Evolutionary conservation across 2,329 filamentous ascomycete species (phyloP).

Genomic region (Fusarium xyrophilum): DNA sequence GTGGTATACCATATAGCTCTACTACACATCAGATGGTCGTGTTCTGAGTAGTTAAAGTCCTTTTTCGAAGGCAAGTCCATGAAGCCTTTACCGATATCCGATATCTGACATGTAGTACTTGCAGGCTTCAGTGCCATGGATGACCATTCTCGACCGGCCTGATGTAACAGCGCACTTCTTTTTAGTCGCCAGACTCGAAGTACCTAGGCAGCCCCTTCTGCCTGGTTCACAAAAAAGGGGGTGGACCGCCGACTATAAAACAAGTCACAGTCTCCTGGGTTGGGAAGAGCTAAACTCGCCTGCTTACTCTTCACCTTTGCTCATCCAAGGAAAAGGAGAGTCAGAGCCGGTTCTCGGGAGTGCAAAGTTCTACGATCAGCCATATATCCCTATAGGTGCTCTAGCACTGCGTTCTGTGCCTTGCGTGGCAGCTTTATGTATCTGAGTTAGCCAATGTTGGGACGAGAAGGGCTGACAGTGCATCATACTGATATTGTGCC

Average conservation of each 20-base stretch:
- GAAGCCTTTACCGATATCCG: neutral
- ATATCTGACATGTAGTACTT: neutral
- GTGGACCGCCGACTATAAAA: neutral
- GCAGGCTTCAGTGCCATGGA: too few species aligned
- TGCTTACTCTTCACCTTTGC: neutral
- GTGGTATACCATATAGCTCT: neutral
- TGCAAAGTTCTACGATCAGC: neutral
- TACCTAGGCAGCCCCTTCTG: too few species aligned
- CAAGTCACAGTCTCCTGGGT: neutral
- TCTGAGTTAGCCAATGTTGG: fast-evolving
- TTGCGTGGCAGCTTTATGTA: neutral
- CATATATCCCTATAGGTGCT: neutral
- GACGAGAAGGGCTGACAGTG: neutral
- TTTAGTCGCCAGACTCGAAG: fast-evolving
- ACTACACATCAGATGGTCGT: neutral
- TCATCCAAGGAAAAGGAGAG: neutral
- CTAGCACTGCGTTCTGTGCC: fast-evolving
- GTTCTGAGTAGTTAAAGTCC: fast-evolving
- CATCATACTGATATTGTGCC: neutral
- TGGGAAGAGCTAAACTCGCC: neutral
- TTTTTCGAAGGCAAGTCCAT: neutral
- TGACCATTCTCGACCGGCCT: neutral
- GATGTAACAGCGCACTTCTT: neutral
- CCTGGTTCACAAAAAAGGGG: neutral
- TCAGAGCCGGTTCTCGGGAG: too few species aligned